These are phyloP conservation scores for Lactarius sanguifluus DNA, from an alignment of 768 basidiomycete species.

Conservation along the genomic window DNA sequence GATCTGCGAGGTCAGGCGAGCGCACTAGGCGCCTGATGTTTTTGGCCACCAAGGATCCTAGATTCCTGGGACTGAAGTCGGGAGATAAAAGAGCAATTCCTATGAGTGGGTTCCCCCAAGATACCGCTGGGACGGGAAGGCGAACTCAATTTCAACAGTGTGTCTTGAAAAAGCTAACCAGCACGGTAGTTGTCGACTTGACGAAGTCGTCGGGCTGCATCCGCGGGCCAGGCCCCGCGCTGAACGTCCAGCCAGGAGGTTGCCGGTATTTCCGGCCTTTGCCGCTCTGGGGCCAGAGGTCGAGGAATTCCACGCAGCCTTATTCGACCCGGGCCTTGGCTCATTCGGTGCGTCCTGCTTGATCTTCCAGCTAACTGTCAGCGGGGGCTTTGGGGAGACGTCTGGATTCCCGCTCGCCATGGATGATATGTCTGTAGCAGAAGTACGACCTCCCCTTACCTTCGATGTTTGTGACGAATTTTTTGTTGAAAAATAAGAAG, in stretches of 20 bases:
- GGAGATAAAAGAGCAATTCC: neutral
- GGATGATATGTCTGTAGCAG: neutral
- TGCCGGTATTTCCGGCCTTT: neutral
- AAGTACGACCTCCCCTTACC: too few relatives aligned
- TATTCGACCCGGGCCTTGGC: neutral
- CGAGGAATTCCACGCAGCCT: too few relatives aligned
- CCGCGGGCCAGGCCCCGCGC: too few relatives aligned
- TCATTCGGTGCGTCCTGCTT: neutral
- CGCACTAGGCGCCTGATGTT: neutral
- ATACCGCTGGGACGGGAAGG: neutral
- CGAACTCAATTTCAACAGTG: neutral
- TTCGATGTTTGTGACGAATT: too few relatives aligned
- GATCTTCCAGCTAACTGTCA: neutral
- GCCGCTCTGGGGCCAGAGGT: neutral
- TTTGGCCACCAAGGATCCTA: neutral
- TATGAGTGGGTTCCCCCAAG: neutral
- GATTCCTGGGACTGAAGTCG: neutral
- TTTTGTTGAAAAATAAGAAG: too few relatives aligned
- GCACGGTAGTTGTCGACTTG: neutral
- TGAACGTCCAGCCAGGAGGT: neutral
- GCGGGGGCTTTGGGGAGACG: neutral
- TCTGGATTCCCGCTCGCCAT: neutral
- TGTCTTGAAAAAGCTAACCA: neutral
- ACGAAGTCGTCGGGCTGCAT: neutral
- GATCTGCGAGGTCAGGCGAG: neutral